Base-by-base conservation (phyloP, 805 yeast species). In the Myxozyma melibiosi region DNA sequence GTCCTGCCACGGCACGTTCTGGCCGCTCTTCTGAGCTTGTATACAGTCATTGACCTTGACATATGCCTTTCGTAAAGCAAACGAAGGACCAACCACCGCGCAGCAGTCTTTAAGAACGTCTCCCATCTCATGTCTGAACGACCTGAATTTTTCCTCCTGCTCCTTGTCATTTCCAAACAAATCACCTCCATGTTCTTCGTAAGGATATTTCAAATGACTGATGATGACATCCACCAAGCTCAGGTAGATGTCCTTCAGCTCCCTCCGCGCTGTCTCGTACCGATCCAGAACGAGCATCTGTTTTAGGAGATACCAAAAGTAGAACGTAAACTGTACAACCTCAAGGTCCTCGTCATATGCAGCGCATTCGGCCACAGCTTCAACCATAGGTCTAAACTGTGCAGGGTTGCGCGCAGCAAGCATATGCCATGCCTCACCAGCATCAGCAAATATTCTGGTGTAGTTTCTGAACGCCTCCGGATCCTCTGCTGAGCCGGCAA, bases 41-140 rank as follows among this genome's bases (percentile, higher is more conserved):
- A 77, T 53, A 1, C 74, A 66, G 6, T 63, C 50, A 63, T 81
- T 81, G 47, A 90, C 80, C 65, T 78, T 80, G 34, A 74, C 73
- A 65, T 84, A 86, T 18, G 97, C 96, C 52, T 88, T 84, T 22
- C 74, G 71, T 34, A 94, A 76, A 0, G 96, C 90, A 39, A 73
- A 75, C 8, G 80, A 73, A 2, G 95, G 78, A 0, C 98, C 98
- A 41, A 89, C 84, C 2, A 94, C 92, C 1, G 88, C 88, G 65
- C 97, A 88, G 75, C 98, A 90, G 69, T 90, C 96, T 69, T 95
- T 95, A 60, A 94, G 75, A n/a, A 92, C 96, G 70, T 94, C 98
- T 37, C 98, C 98, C 88, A 94, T 88, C 55, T 90, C 96, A 72
- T 94, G 94, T 67, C 99, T 80, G 73, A 92, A 94, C 57, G 90